Conservation (phyloP, 805 yeast species). For the Cyberlindnera xylosilytica region DNA sequence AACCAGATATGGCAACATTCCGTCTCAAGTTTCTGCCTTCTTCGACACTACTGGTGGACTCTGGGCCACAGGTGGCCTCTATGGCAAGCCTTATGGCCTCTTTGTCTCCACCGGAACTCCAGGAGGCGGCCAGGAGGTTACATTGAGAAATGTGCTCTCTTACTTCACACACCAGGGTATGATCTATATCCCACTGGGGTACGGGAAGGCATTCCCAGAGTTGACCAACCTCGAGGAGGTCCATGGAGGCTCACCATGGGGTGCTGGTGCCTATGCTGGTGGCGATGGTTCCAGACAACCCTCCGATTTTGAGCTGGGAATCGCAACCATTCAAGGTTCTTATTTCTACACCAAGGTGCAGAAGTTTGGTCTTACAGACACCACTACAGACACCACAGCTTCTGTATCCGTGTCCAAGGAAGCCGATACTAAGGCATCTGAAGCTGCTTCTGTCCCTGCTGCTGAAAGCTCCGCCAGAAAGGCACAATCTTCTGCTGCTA, state of each 20-base stretch:
- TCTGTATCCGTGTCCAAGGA: slow-evolving; percentile 7
- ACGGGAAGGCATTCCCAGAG: slow-evolving; percentile 51
- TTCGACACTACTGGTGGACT: slow-evolving; percentile 75
- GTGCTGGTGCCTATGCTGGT: slow-evolving; percentile 78
- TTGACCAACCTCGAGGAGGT: slow-evolving; percentile 57
- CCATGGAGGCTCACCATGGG: slow-evolving; percentile 86
- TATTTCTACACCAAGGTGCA: slow-evolving; percentile 49
- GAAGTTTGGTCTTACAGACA: slow-evolving; percentile 18
- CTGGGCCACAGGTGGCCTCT: slow-evolving; percentile 68
- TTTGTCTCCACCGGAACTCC: slow-evolving; percentile 69
- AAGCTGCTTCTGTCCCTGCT: not conserved
- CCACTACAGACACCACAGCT: slow-evolving; percentile 2
- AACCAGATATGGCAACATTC: slow-evolving; percentile 72
- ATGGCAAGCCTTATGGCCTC: slow-evolving; percentile 72
- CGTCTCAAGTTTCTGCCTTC: slow-evolving; percentile 73
- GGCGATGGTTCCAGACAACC: slow-evolving; percentile 75
- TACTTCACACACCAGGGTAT: slow-evolving; percentile 74
- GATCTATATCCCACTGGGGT: slow-evolving; percentile 75
- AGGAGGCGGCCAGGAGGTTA: slow-evolving; percentile 79
- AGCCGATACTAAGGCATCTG: slow-evolving; percentile 10
- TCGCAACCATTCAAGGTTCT: slow-evolving; percentile 68
- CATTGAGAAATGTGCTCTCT: slow-evolving; percentile 56
- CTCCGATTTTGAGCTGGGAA: slow-evolving; percentile 54
- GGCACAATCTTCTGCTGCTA: slow-evolving; percentile 17
- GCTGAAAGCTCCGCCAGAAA: slow-evolving; percentile 13